phyloP scores from a whole-genome alignment of 2,329 filamentous ascomycete species.

The Beauveria rudraprayagi region DNA sequence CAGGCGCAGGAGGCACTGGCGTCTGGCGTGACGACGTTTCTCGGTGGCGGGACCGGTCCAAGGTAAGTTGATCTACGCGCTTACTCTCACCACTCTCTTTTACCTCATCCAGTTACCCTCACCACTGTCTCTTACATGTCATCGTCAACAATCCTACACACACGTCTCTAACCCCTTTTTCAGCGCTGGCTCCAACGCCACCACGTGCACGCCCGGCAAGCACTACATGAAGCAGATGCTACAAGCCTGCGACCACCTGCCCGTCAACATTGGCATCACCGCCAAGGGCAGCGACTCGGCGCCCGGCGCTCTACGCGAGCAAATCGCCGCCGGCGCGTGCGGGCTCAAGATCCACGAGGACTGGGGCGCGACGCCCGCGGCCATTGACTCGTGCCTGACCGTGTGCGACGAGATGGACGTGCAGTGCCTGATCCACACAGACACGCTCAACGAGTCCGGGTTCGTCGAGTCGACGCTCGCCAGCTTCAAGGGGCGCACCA shows the following conservation, averaged over 20 bases:
- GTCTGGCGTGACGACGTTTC: slow-evolving; percentile 81
- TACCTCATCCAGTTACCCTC: too few relatives aligned
- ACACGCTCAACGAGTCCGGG: slow-evolving; percentile 94
- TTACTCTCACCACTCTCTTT: neutral
- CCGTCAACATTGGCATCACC: slow-evolving; percentile 83
- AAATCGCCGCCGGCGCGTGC: slow-evolving; percentile 74
- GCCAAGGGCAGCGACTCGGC: slow-evolving; percentile 85
- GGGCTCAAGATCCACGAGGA: slow-evolving; percentile 94
- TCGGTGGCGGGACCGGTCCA: slow-evolving; percentile 85
- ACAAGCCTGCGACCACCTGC: slow-evolving; percentile 72
- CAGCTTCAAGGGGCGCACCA: slow-evolving; percentile 79
- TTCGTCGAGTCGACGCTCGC: slow-evolving; percentile 87
- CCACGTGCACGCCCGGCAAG: slow-evolving; percentile 83
- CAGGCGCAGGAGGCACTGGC: slow-evolving; percentile 77
- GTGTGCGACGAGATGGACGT: slow-evolving; percentile 90
- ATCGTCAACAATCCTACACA: neutral
- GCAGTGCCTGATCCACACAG: slow-evolving; percentile 90
- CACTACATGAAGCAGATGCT: slow-evolving; percentile 84
- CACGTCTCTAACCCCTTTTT: neutral
- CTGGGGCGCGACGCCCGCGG: slow-evolving; percentile 86
- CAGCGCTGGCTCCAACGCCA: slow-evolving; percentile 47
- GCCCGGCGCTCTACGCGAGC: slow-evolving; percentile 64
- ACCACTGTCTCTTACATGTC: neutral
- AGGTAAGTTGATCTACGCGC: slow-evolving; percentile 40
- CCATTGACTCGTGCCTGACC: slow-evolving; percentile 76